Evolutionary conservation across 352 stramenopile species (phyloP).

Genomic region (Phytopythium boreale): DNA sequence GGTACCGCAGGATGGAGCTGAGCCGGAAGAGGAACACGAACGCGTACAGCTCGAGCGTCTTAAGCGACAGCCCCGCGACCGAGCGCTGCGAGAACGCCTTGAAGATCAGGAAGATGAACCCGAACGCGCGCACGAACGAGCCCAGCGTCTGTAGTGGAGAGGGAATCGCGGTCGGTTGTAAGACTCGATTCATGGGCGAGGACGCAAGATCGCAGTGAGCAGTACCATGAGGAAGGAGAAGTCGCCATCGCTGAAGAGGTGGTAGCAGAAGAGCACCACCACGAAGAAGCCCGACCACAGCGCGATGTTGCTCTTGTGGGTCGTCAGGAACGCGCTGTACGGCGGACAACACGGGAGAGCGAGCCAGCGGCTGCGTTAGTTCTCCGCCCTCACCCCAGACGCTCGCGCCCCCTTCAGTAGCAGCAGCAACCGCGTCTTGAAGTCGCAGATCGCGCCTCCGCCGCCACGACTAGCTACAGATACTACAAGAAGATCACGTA

Average conservation of each 20-base stretch:
- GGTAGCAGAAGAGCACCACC: conserved; percentile 94
- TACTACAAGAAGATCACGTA: conserved; percentile 18
- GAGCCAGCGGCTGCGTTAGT: conserved; percentile 1
- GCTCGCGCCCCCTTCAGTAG: neutral
- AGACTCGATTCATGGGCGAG: neutral
- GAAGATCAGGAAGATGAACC: conserved; percentile 92
- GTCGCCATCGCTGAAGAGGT: conserved; percentile 96
- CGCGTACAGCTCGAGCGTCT: conserved; percentile 97
- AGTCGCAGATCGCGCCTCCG: neutral
- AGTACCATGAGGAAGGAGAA: conserved; percentile 98
- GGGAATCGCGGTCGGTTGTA: neutral
- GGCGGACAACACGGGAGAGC: neutral
- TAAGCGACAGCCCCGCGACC: conserved; percentile 93
- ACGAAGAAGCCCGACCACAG: conserved; percentile 96
- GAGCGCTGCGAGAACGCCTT: conserved; percentile 93
- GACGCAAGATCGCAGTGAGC: neutral
- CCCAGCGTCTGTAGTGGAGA: conserved; percentile 78
- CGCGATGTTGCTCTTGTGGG: conserved; percentile 94
- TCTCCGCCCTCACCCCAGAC: neutral
- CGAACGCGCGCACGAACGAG: conserved; percentile 87
- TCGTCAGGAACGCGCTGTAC: conserved; percentile 62
- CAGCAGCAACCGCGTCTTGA: neutral
- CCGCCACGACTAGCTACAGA: neutral
- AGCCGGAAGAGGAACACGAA: conserved; percentile 97
- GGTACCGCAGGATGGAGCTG: conserved; percentile 96